Conservation (phyloP, 495 filamentous ascomycete genomes). For the Cudoniella acicularis region DNA sequence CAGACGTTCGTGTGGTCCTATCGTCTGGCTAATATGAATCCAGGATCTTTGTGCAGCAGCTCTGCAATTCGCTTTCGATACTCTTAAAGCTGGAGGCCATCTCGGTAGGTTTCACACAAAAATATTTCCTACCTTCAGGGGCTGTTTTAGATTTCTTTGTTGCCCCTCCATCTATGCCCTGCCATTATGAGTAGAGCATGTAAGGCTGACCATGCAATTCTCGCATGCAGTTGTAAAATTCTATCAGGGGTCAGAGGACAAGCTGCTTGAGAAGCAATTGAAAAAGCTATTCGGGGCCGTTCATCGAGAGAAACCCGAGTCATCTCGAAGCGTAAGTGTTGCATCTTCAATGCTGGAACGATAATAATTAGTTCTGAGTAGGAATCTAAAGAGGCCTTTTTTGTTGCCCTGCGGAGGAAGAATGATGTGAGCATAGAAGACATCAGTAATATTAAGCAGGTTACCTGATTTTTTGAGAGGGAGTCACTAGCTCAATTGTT, state of each 20-base stretch:
- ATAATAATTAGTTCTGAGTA: conserved; percentile 31
- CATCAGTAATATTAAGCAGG: no score
- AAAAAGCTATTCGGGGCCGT: conserved; percentile 74
- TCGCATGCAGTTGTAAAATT: conserved; percentile 88
- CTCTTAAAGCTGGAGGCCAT: conserved; percentile 74
- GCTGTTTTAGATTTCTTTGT: not conserved
- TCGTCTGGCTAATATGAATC: not conserved
- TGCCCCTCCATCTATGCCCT: not conserved
- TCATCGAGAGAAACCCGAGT: conserved; percentile 80
- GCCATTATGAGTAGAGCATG: not conserved
- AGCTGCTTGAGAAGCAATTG: conserved; percentile 65
- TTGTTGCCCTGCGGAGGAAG: conserved; percentile 69
- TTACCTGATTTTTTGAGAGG: no score
- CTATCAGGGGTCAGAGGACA: conserved; percentile 87
- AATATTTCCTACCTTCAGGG: not conserved
- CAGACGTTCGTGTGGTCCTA: not conserved
- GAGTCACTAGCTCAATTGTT: no score
- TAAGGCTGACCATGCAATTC: not conserved
- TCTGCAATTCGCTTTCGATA: conserved; percentile 76
- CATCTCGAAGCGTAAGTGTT: conserved; percentile 73
- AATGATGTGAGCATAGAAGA: conserved; percentile 28
- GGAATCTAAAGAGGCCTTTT: conserved; percentile 90
- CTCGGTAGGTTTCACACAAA: conserved; percentile 41
- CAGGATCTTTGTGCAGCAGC: conserved; percentile 89
- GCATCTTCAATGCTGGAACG: not conserved